A percentile compares a stretch with the other conserved stretches of the same genome.
Conservation (phyloP, 2,329 filamentous ascomycete species). For the Beauveria varroae region DNA sequence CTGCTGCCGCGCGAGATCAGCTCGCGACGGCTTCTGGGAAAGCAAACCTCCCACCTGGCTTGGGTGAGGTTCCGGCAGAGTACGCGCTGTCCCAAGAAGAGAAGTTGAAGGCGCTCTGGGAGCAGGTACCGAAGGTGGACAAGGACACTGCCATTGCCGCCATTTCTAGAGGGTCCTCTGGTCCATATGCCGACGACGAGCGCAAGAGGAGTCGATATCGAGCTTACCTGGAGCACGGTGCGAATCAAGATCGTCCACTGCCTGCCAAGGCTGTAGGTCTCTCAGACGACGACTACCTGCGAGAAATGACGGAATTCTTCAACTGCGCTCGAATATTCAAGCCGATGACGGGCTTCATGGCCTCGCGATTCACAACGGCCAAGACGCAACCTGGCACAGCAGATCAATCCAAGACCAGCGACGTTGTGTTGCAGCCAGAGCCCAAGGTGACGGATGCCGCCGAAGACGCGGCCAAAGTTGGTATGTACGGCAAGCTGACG, state of each 20-base stretch:
- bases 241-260: constrained; percentile 37
- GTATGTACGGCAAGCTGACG: constrained; percentile 91
- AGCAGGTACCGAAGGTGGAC: constrained; percentile 56
- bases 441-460: constrained; percentile 55
- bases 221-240: constrained; percentile 69
- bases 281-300: constrained; percentile 65
- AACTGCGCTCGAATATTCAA: constrained; percentile 68
- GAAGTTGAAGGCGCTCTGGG: constrained; percentile 48
- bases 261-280: constrained; percentile 38
- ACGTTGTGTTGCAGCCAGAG: constrained; percentile 24
- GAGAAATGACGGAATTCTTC: constrained; percentile 71
- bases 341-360: constrained; percentile 88
- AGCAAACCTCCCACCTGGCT: constrained; percentile 65
- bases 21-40: constrained; percentile 71
- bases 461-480: constrained; percentile 77
- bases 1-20: constrained; percentile 66
- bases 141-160: constrained; percentile 61
- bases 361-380: constrained; percentile 78
- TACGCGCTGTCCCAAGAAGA: constrained; percentile 58
- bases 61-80: constrained; percentile 64
- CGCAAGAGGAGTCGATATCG: constrained; percentile 75
- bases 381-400: constrained; percentile 31
- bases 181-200: constrained; percentile 77
- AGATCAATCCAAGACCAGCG: constrained; percentile 13
- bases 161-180: constrained; percentile 54